Percentiles rank a stretch among this genome's conserved stretches.
These are phyloP conservation scores for Schoenoplectus tabernaemontani DNA, from an alignment of 202 grass and related monocot genomes.

Conservation along the genomic window DNA sequence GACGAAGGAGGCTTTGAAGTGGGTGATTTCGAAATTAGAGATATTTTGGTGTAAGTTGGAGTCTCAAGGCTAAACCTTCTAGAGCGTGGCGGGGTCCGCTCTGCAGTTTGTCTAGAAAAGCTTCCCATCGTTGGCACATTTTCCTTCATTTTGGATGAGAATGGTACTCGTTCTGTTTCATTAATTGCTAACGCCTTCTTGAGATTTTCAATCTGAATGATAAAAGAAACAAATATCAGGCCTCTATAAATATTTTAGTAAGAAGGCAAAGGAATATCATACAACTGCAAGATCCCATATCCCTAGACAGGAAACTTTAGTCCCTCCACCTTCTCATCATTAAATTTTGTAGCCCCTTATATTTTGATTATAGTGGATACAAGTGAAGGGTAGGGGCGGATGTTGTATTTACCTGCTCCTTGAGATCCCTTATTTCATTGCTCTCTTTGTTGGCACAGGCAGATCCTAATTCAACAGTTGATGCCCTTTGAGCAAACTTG, in stretches of 20 bases:
- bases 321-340: no score
- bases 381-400: no score
- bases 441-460: slow-evolving; percentile 77
- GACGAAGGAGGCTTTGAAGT: slow-evolving; percentile 24
- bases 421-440: slow-evolving; percentile 72
- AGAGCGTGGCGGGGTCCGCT: slow-evolving; percentile 47
- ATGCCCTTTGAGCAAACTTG: slow-evolving; percentile 90
- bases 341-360: no score
- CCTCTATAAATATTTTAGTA: not conserved
- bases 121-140: slow-evolving; percentile 32
- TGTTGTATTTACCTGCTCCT: slow-evolving; percentile 58
- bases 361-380: no score
- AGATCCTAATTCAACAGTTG: slow-evolving; percentile 72
- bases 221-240: not conserved
- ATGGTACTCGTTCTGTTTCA: slow-evolving; percentile 35
- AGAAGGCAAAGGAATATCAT: slow-evolving; percentile 12
- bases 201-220: slow-evolving; percentile 60
- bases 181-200: slow-evolving; percentile 68
- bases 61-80: slow-evolving; percentile 72
- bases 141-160: slow-evolving; percentile 55
- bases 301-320: no score
- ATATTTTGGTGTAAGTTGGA: slow-evolving; percentile 21
- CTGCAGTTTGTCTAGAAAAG: slow-evolving; percentile 34
- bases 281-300: no score
- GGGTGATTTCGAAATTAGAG: slow-evolving; percentile 43